Base-by-base conservation (phyloP, 2,329 filamentous ascomycete genomes). In the Malbranchea cinnamomea region DNA sequence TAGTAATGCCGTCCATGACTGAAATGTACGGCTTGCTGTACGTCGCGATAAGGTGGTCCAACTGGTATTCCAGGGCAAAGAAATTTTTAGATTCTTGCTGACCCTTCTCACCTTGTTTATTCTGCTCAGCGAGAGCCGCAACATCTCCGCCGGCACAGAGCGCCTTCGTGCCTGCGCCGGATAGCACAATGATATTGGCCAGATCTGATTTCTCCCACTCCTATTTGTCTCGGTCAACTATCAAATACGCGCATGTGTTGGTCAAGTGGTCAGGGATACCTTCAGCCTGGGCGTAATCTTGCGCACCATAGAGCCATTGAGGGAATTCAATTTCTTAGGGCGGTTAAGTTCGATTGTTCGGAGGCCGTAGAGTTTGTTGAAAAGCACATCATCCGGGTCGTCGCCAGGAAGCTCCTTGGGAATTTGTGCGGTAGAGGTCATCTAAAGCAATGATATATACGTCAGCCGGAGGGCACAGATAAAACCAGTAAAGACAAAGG, bases 1-100 rank as follows among this genome's bases (percentile, higher is more conserved):
- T 98, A 30, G 91, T 98, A 54, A 93, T 80, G 36, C 89, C 89
- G 49, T 98, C 89, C 77, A 98, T 91, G 50, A 95, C 79, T 18
- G 89, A 80, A 30, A 98, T 73, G 49, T 89, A 92, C 0, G 89
- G 89, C 62, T 94, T 98, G 37, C 64, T 53, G 60, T 93, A 94
- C 21, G 85, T 94, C 13, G 89, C 81, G 50, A 98, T 93, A 44
- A 87, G 66, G 58, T 98, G 89, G 53, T 98, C 81, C 39, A 98
- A 74, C 60, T 82, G 78, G 67, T 95, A 98, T 74, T 98, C 91
- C 34, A 89, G 74, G 8, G 63, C 82, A 53, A 98, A 98, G 65
- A 91, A 98, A 30, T 85, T 74, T 27, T 70, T 63, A 16, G 85
- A 92, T 45, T 67, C 66, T 47, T 75, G 62, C 59, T 82, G 76